These are phyloP conservation scores for Termitomyces sp. DNA, from an alignment of 768 basidiomycete genomes.

Conservation along the genomic window DNA sequence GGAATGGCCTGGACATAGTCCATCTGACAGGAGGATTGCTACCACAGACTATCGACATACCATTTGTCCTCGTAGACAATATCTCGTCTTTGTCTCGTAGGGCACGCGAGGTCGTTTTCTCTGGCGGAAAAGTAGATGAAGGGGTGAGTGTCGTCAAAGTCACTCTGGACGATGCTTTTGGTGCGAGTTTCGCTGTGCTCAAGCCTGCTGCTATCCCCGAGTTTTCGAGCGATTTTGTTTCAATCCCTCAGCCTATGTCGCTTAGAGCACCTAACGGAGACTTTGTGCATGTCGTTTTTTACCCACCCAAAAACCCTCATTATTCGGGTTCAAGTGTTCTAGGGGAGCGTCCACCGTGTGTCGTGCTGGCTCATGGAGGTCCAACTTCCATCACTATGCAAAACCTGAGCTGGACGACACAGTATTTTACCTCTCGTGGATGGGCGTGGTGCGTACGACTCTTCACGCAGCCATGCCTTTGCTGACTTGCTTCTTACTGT, in stretches of 20 bases:
- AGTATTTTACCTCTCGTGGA: constrained; percentile 67
- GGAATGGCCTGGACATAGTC: constrained; percentile 33
- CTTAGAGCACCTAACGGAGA: constrained; percentile 28
- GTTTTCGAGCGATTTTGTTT: constrained; percentile 32
- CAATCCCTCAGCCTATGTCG: constrained; percentile 43
- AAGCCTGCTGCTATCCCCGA: constrained; percentile 13
- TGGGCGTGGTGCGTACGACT: constrained; percentile 54
- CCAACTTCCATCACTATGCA: constrained; percentile 49
- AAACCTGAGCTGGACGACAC: constrained; percentile 45
- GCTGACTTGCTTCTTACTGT: constrained; percentile 8
- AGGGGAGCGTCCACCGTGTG: constrained; percentile 62
- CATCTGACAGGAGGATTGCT: constrained; percentile 24
- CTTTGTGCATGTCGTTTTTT: constrained; percentile 58
- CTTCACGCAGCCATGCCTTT: not conserved
- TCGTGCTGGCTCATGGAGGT: constrained; percentile 66
- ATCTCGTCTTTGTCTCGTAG: constrained; percentile 29
- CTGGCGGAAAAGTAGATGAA: constrained; percentile 36
- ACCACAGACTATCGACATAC: constrained; percentile 28
- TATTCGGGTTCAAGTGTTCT: constrained; percentile 42
- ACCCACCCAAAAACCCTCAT: constrained; percentile 59
- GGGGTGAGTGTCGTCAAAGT: constrained; percentile 31
- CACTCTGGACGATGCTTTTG: constrained; percentile 18
- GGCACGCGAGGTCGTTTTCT: constrained; percentile 32
- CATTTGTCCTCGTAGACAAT: constrained; percentile 35
- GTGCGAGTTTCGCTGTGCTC: constrained; percentile 14